Conservation (phyloP, 257 asterid genomes). For the Lycium barbarum region DNA sequence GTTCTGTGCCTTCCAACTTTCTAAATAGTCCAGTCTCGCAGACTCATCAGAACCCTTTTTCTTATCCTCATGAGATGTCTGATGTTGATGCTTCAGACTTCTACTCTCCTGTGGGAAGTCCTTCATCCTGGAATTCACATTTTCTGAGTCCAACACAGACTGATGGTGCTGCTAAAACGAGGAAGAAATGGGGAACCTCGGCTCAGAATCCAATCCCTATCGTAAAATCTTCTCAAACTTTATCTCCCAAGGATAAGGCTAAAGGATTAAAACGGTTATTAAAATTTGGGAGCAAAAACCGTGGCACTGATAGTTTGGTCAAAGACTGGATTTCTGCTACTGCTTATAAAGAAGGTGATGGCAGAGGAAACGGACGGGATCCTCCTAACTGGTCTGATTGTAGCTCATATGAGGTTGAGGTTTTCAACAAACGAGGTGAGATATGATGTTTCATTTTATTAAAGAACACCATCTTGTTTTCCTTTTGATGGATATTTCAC, state of each 20-base stretch:
- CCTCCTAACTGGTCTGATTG: conserved; percentile 62
- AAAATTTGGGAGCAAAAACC: conserved; percentile 79
- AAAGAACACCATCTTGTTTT: background rate
- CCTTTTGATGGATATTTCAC: background rate
- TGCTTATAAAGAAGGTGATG: conserved; percentile 86
- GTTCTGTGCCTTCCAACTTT: conserved; percentile 44
- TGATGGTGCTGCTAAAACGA: conserved; percentile 73
- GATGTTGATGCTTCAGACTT: conserved; percentile 71
- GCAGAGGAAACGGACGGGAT: conserved; percentile 79
- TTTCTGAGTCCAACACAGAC: conserved; percentile 61
- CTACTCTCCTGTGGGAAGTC: conserved; percentile 74
- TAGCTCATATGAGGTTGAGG: conserved; percentile 65
- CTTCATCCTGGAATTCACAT: conserved; percentile 76
- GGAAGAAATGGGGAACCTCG: conserved; percentile 87
- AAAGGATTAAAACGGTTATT: conserved; percentile 81
- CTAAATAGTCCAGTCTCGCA: conserved; percentile 51
- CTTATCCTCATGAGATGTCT: conserved; percentile 71
- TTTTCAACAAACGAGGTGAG: conserved; percentile 69
- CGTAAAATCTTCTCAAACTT: conserved; percentile 56
- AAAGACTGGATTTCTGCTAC: conserved; percentile 91
- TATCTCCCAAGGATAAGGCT: conserved; percentile 75
- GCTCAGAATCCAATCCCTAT: conserved; percentile 67
- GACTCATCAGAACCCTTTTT: conserved; percentile 53
- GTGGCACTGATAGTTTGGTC: conserved; percentile 70
- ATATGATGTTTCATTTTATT: background rate